Conservation (phyloP, 345 rosid species). For the Boechera stricta region DNA sequence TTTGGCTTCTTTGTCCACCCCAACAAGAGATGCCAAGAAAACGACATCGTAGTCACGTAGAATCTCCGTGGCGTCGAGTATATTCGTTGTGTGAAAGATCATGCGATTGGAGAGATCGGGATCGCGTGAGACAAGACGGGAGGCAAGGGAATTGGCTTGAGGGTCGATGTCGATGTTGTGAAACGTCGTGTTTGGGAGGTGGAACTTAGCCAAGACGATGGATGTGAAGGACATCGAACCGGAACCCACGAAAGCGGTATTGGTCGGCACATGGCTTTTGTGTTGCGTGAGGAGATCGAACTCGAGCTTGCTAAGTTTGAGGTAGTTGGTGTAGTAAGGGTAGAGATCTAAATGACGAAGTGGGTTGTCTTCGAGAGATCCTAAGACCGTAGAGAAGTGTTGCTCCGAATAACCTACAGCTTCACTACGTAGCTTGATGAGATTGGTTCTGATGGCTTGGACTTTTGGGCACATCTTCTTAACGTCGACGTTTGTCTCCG, state of each 20-base stretch:
- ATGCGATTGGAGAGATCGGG: neutral
- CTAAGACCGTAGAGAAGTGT: neutral
- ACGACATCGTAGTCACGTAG: neutral
- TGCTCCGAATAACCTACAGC: neutral
- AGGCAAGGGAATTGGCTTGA: neutral
- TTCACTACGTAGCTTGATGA: constrained; percentile 14
- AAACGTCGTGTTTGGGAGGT: constrained; percentile 10
- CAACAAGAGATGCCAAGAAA: constrained; percentile 2
- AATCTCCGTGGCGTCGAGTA: constrained; percentile 2
- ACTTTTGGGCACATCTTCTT: neutral
- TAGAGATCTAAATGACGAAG: constrained; percentile 6
- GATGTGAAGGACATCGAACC: constrained; percentile 1
- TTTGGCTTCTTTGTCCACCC: constrained; percentile 9
- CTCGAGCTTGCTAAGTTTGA: neutral
- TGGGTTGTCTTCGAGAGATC: constrained; percentile 9
- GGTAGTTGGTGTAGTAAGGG: constrained; percentile 2
- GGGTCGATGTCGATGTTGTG: neutral
- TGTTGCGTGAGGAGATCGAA: constrained; percentile 4
- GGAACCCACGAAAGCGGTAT: neutral
- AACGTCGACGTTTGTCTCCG: neutral
- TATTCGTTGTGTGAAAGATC: constrained; percentile 4
- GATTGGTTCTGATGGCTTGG: constrained; percentile 1
- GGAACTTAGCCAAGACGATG: neutral
- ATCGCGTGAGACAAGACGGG: neutral
- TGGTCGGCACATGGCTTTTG: neutral